Evolutionary conservation across 1,284 basidiomycete species (phyloP), one percentile per base, ranked within the genome.

Genomic region (Volvariella surrecta): DNA sequence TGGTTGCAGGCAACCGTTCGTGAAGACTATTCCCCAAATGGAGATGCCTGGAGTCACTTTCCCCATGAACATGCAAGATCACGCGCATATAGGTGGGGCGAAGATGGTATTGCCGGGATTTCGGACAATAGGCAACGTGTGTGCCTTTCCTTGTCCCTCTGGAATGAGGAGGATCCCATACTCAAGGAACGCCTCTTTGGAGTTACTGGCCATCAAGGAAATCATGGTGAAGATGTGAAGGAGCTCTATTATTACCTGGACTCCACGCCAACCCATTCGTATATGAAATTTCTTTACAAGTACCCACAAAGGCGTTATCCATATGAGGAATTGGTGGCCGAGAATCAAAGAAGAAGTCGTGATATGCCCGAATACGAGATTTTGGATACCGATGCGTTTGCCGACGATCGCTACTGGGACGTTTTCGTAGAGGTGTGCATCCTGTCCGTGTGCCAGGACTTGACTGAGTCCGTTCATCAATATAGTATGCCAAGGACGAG

Each of bases 201-300:
- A 52, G 83, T 96, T 43, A 96, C 94, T 37, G 92, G 93, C 16
- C 89, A 93, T 60, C 87, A 99, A 67, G 91, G 94, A 34, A 99
- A 99, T 62, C 95, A 99, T 64, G 95, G 95, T 51, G 95, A 99
- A 65, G 95, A 99, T 60, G 91, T 94, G 68, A 98, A 98, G 67
- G 95, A 99, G 60, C 70, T 98, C 21, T 98, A 98, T 65, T 99
- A 94, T 62, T 98, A 99, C 64, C 79, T 99, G 52, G 95, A 98
- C 65, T 96, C 90, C 42, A 96, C 95, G 0, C 95, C 95, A 16
- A 97, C 94, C 1, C 95, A 99, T 61, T 95, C 91, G 22, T 99
- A 98, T 76, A 98, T 98, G 95, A 99, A 98, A 66, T 95, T 88
- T 65, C 69, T 97, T 47, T 97, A 97, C 81, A 98, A 98, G 64